phyloP scores from a whole-genome alignment of 2,329 filamentous ascomycete species.

The Fusarium cyanostomum region DNA sequence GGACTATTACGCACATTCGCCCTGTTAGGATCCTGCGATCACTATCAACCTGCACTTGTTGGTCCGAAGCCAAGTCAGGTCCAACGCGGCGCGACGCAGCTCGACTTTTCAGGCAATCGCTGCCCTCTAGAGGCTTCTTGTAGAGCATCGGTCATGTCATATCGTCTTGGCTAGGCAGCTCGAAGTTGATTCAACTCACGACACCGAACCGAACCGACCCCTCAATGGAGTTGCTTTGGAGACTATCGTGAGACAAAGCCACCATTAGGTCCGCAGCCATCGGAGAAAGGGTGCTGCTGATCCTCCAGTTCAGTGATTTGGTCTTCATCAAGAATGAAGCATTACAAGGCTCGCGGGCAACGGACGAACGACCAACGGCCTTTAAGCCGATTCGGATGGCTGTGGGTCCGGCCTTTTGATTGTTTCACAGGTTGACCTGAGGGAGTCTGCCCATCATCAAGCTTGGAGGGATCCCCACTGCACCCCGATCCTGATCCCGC shows the following conservation, averaged over 20 bases:
- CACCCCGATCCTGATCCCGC: slow-evolving; percentile 35
- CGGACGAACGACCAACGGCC: slow-evolving; percentile 12
- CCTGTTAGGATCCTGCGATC: slow-evolving; percentile 43
- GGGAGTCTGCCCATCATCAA: slow-evolving; percentile 34
- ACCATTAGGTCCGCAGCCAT: slow-evolving; percentile 24
- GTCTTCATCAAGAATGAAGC: slow-evolving; percentile 16
- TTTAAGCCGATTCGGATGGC: slow-evolving; percentile 25
- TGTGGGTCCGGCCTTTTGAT: slow-evolving; percentile 39
- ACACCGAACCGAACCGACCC: slow-evolving; percentile 23
- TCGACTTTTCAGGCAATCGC: slow-evolving; percentile 45
- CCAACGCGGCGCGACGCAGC: slow-evolving; percentile 43
- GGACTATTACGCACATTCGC: slow-evolving; percentile 36
- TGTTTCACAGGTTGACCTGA: slow-evolving; percentile 29
- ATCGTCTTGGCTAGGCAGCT: slow-evolving; percentile 23
- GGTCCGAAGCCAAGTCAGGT: slow-evolving; percentile 38
- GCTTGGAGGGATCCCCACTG: slow-evolving; percentile 32
- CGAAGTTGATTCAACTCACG: slow-evolving; percentile 25
- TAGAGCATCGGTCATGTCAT: slow-evolving; percentile 32
- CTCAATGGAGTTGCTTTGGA: slow-evolving; percentile 9
- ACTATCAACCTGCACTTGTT: slow-evolving; percentile 42
- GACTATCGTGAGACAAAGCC: slow-evolving; percentile 26
- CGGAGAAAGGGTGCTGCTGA: slow-evolving; percentile 12
- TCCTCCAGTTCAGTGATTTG: slow-evolving; percentile 8
- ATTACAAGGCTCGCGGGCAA: slow-evolving; percentile 7
- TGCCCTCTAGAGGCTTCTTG: slow-evolving; percentile 36